A percentile compares a stretch with the other conserved stretches of the same genome.
phyloP scores from a whole-genome alignment of 495 filamentous ascomycete species.

The Corynascus novoguineensis region DNA sequence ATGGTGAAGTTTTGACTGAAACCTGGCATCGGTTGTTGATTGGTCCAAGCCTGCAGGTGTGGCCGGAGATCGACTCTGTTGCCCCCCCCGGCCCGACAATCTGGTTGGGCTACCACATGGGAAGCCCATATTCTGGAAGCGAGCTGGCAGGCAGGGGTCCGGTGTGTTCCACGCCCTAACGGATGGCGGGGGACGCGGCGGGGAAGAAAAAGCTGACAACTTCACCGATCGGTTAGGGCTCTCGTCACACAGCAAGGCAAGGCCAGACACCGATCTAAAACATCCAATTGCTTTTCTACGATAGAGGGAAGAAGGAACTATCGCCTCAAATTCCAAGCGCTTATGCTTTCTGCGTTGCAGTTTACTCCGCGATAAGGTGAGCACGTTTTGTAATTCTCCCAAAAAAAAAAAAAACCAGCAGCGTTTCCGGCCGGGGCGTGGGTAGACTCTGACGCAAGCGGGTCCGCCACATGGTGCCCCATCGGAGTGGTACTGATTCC shows the following conservation, averaged over 20 bases:
- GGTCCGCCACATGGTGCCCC: slow-evolving; percentile 16
- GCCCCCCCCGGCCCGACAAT: slow-evolving; percentile 16
- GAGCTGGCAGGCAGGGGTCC: slow-evolving; percentile 6
- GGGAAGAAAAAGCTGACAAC: too few relatives aligned
- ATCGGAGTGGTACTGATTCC: slow-evolving; percentile 9
- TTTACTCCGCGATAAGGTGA: too few relatives aligned
- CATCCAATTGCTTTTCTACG: too few relatives aligned
- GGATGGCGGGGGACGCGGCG: background rate
- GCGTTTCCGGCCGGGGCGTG: background rate
- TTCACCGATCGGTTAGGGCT: background rate
- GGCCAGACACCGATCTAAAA: too few relatives aligned
- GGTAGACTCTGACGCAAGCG: background rate
- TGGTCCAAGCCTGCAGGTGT: background rate
- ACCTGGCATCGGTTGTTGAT: background rate
- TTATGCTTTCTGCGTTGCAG: too few relatives aligned
- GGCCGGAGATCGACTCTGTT: slow-evolving; percentile 6
- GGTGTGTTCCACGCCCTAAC: too few relatives aligned
- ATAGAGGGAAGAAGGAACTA: too few relatives aligned
- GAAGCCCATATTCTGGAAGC: slow-evolving; percentile 17
- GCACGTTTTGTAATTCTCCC: too few relatives aligned
- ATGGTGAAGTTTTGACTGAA: background rate
- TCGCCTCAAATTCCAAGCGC: too few relatives aligned
- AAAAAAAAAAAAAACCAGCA: too few relatives aligned
- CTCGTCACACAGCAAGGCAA: background rate
- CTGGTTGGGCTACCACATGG: slow-evolving; percentile 17